Percentiles rank a stretch among this genome's conserved stretches.
phyloP scores from a whole-genome alignment of 2,329 filamentous ascomycete genomes.

The Diaporthe australafricana region DNA sequence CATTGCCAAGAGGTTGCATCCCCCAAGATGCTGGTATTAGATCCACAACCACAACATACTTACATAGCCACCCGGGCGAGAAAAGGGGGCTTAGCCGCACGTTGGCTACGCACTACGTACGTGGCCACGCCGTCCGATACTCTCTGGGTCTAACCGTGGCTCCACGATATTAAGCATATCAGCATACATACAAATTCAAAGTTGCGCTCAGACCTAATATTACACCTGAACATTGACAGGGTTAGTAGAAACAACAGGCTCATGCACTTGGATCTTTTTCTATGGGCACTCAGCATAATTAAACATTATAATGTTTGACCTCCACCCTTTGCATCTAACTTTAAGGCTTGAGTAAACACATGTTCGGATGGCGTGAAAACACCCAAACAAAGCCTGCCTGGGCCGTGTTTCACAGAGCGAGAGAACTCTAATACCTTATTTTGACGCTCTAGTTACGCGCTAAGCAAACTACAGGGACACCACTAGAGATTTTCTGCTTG shows the following conservation, averaged over 20 bases:
- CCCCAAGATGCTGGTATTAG: not conserved
- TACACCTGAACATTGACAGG: not conserved
- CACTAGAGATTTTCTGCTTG: not conserved
- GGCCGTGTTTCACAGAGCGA: too few species aligned
- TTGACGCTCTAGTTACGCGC: not conserved
- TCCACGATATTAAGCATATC: not conserved
- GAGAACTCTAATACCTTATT: not conserved
- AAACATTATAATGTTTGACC: not conserved
- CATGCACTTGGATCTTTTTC: not conserved
- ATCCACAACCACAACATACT: not conserved
- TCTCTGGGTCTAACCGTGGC: not conserved
- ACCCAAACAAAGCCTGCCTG: not conserved
- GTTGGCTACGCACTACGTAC: not conserved
- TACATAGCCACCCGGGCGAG: not conserved
- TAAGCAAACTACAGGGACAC: not conserved
- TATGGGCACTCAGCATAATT: too few species aligned
- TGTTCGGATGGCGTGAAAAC: not conserved
- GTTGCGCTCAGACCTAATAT: not conserved
- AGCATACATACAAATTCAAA: not conserved
- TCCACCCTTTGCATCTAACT: not conserved
- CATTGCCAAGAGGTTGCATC: not conserved
- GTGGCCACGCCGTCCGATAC: not conserved
- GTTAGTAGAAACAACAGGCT: not conserved
- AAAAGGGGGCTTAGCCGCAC: conserved; percentile 15
- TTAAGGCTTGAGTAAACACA: too few species aligned